phyloP scores from a whole-genome alignment of 352 stramenopile genomes.

The Pythium volutum region DNA sequence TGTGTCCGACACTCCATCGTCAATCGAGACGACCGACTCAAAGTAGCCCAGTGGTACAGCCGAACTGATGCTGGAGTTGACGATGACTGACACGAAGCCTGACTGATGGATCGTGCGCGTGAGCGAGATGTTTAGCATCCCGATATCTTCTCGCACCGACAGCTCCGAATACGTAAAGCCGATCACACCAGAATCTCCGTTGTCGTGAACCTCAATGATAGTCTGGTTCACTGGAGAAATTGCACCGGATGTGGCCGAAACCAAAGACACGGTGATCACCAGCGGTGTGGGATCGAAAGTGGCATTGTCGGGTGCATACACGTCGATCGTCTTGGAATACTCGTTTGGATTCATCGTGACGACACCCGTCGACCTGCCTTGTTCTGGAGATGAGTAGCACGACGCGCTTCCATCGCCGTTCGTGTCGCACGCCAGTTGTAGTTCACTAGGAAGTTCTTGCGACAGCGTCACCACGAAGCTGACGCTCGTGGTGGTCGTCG shows the following conservation, averaged over 20 bases:
- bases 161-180: constrained; percentile 21
- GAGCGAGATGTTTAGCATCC: constrained; percentile 13
- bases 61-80: constrained; percentile 35
- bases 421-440: not conserved
- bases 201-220: constrained; percentile 31
- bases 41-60: constrained; percentile 27
- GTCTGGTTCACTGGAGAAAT: constrained; percentile 12
- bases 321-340: constrained; percentile 20
- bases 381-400: constrained; percentile 11
- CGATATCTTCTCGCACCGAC: constrained; percentile 21
- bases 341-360: constrained; percentile 12
- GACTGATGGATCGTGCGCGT: constrained; percentile 4
- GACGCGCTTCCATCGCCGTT: constrained; percentile 16
- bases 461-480: constrained; percentile 9
- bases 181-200: constrained; percentile 34
- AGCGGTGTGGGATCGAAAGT: constrained; percentile 26
- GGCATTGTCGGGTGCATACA: constrained; percentile 30
- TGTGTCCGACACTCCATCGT: constrained; percentile 13
- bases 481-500: constrained; percentile 7
- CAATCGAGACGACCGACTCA: constrained; percentile 30
- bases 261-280: constrained; percentile 26
- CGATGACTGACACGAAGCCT: constrained; percentile 24
- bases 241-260: constrained; percentile 16
- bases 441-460: not conserved
- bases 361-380: not conserved